Percentiles rank a stretch among this genome's conserved stretches.
Conservation (phyloP, 768 basidiomycete species). For the Panellus pusillus region DNA sequence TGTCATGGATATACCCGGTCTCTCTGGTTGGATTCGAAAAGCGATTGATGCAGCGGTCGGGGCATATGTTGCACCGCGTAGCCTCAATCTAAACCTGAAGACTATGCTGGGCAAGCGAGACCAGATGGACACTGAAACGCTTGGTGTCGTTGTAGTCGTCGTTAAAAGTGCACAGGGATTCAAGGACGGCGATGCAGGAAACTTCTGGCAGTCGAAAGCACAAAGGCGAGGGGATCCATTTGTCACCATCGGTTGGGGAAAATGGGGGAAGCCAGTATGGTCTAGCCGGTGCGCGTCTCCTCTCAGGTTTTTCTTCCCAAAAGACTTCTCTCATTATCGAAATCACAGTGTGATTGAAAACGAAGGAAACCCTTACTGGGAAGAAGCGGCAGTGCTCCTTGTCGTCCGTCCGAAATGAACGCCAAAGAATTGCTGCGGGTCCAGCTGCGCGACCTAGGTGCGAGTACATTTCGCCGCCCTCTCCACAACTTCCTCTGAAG, state of each 20-base stretch:
- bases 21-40: constrained; percentile 67
- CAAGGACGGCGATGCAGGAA: constrained; percentile 37
- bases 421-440: constrained; percentile 61
- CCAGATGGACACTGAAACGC: constrained; percentile 62
- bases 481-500: neutral
- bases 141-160: constrained; percentile 66
- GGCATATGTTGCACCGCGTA: constrained; percentile 70
- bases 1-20: constrained; percentile 73
- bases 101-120: constrained; percentile 58
- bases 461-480: constrained; percentile 8
- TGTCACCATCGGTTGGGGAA: constrained; percentile 65
- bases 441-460: constrained; percentile 76
- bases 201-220: constrained; percentile 33
- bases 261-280: constrained; percentile 64
- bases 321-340: too few species aligned
- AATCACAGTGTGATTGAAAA: constrained; percentile 54
- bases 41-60: constrained; percentile 62
- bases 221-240: constrained; percentile 50
- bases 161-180: constrained; percentile 61
- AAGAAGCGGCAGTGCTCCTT: constrained; percentile 64
- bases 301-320: neutral
- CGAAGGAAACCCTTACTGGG: constrained; percentile 65
- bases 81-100: constrained; percentile 69
- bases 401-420: constrained; percentile 65
- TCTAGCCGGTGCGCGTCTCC: constrained; percentile 51